phyloP scores from a whole-genome alignment of 768 basidiomycete genomes.

The Sutorius australiensis region DNA sequence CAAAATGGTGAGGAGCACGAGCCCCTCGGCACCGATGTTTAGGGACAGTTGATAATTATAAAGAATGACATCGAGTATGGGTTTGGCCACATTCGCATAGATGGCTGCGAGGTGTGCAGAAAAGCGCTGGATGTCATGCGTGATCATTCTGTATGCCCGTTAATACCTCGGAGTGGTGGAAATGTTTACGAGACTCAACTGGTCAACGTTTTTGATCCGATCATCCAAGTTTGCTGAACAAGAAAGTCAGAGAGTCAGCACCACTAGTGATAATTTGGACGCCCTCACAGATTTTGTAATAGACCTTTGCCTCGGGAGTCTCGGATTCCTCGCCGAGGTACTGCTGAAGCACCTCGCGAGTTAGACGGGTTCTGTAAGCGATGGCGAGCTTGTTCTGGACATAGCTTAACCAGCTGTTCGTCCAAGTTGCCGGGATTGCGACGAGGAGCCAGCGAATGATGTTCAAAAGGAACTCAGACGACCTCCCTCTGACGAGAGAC shows the following conservation, averaged over 20 bases:
- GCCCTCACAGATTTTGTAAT: constrained; percentile 82
- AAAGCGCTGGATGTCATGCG: constrained; percentile 93
- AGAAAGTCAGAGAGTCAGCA: constrained; percentile 2
- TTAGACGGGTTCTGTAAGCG: constrained; percentile 83
- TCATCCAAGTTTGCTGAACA: constrained; percentile 87
- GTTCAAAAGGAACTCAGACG: constrained; percentile 73
- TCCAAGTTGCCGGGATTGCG: constrained; percentile 91
- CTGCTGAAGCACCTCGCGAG: constrained; percentile 72
- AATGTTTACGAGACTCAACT: constrained; percentile 44
- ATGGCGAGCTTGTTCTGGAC: constrained; percentile 91
- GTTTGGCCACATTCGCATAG: constrained; percentile 92
- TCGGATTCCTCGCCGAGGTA: constrained; percentile 77
- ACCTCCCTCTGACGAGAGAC: constrained; percentile 84
- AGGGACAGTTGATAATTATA: constrained; percentile 95
- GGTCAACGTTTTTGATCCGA: constrained; percentile 93
- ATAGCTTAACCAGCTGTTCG: constrained; percentile 89
- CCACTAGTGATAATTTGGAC: constrained; percentile 2
- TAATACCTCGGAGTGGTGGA: constrained; percentile 3
- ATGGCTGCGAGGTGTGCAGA: constrained; percentile 88
- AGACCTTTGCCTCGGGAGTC: constrained; percentile 72
- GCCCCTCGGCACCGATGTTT: constrained; percentile 92
- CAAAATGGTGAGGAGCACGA: constrained; percentile 75
- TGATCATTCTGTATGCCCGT: constrained; percentile 69
- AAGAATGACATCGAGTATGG: constrained; percentile 84
- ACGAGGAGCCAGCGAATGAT: constrained; percentile 89